Base-by-base conservation (phyloP, 257 asterid genomes). In the Rubia yunnanensis region DNA sequence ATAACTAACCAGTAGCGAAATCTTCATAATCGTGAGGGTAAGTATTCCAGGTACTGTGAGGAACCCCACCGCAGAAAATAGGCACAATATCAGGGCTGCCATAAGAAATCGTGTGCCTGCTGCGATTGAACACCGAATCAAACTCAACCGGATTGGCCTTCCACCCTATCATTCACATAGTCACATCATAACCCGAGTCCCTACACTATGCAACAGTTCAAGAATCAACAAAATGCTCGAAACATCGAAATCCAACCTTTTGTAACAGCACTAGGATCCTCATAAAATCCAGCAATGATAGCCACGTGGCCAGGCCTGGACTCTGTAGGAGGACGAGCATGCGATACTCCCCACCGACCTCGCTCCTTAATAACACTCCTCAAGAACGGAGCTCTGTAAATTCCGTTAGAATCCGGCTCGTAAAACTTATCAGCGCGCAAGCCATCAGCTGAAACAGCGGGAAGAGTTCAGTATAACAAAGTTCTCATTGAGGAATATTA, bases 301-400 rank as follows among this genome's bases (percentile, higher is more conserved):
- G 99, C 95, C 76, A 92, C 99, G 82, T 92, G 99, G 10, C 99
- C 97, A 30, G 97, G 99, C 76, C 97, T 86, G 20, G 97, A 92
- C 73, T 92, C 99, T 2, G 99, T 92, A 5, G 99, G 99, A 52
- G 99, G 99, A 26, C 99, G 96, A 7, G 99, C 97, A 66, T 90
- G 97, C 5, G 99, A 92, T 31, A 92, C 97, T 70, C 99, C 99
- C 97, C 97, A 92, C 34, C 96, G 90, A n/a, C 99, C 99, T 65
- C 73, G 84, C 71, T 86, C 89, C 71, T 81, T 82, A 44, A 92
- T 92, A 76, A 92, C 91, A 73, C 82, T 84, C 79, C 99, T 85
- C 85, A 92, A 83, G 66, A 89, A 89, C 18, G 97, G 95, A 34
- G 97, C 97, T 80, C 97, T 80, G 73, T 75, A 89, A 57, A 77